phyloP scores from a whole-genome alignment of 129 eudicot species.

The Mikania micrantha region DNA sequence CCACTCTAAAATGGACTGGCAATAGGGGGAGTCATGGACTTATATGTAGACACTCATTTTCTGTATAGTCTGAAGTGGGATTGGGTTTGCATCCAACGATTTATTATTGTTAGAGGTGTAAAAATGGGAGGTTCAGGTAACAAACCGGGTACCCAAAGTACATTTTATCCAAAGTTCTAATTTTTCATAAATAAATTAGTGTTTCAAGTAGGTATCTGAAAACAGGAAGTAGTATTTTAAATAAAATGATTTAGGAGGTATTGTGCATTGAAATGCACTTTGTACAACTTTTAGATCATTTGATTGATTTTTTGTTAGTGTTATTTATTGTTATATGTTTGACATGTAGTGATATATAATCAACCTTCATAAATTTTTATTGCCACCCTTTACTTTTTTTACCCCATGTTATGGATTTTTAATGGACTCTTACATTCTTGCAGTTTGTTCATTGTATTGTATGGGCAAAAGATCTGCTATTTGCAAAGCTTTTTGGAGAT shows the following conservation, averaged over 20 bases:
- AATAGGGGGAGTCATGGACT: neutral
- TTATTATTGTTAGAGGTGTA: neutral
- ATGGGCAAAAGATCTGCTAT: slow-evolving; percentile 97
- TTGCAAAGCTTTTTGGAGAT: slow-evolving; percentile 90
- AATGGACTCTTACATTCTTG: neutral
- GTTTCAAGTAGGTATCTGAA: neutral
- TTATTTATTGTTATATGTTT: neutral
- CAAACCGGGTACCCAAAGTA: neutral
- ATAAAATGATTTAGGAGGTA: neutral
- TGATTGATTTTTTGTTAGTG: neutral
- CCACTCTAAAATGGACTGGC: neutral
- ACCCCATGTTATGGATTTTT: neutral
- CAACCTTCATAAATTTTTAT: neutral
- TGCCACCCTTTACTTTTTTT: neutral
- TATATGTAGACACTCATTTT: neutral
- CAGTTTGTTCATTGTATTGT: slow-evolving; percentile 98
- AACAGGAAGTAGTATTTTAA: neutral
- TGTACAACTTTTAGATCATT: neutral
- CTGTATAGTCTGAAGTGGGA: neutral
- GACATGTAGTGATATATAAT: neutral
- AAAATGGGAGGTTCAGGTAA: neutral
- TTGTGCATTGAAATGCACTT: neutral
- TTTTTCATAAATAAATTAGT: neutral
- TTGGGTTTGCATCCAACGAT: neutral
- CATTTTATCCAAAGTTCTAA: neutral